phyloP scores from a whole-genome alignment of 2,329 filamentous ascomycete genomes.

The Acrocalymma vagum region DNA sequence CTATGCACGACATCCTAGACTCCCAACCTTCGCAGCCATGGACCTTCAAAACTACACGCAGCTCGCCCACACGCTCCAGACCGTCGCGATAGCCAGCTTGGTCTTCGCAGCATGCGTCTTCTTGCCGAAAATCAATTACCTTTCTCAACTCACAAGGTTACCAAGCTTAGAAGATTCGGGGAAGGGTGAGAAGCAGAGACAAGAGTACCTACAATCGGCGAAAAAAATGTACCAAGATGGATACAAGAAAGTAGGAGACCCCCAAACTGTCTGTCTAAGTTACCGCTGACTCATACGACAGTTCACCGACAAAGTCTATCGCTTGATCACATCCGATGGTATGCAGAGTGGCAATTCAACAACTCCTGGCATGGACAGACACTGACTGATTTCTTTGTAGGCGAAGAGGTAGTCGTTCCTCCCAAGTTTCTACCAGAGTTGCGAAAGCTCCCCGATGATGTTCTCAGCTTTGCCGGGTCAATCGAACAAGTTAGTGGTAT shows the following conservation, averaged over 20 bases:
- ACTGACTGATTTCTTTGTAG: conserved; percentile 24
- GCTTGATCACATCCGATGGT: conserved; percentile 29
- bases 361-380: not conserved
- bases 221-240: conserved; percentile 37
- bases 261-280: no score
- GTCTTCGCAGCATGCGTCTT: conserved; percentile 30
- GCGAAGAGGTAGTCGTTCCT: conserved; percentile 36
- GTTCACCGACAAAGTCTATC: conserved; percentile 39
- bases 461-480: conserved; percentile 40
- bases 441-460: conserved; percentile 39
- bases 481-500: conserved; percentile 28
- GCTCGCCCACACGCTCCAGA: conserved; percentile 31
- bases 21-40: conserved; percentile 19
- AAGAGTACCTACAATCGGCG: conserved; percentile 28
- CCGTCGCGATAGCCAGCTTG: conserved; percentile 29
- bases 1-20: no score
- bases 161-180: conserved; percentile 22
- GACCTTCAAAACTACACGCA: conserved; percentile 24
- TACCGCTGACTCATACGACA: conserved; percentile 17
- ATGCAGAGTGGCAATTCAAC: not conserved
- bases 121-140: conserved; percentile 30
- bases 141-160: conserved; percentile 31
- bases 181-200: conserved; percentile 27
- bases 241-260: conserved; percentile 32
- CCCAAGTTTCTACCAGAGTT: conserved; percentile 41